Base-by-base conservation (phyloP, 2,329 filamentous ascomycete genomes). In the Didymellaceae sp. region DNA sequence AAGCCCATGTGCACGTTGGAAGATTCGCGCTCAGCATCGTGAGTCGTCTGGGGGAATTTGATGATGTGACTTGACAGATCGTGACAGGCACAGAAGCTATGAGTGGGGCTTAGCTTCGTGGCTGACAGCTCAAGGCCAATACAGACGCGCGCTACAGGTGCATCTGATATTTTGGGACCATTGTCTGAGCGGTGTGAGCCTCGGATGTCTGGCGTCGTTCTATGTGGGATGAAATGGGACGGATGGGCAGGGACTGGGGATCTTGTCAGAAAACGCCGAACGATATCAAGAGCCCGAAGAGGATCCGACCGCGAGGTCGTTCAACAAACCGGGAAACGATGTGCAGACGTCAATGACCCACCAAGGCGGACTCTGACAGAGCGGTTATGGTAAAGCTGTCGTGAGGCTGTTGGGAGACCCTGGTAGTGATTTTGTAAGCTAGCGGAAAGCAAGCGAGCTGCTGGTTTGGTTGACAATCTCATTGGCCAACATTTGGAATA, bases 191-290 rank as follows among this genome's bases (percentile, higher is more conserved):
- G 49, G 49, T 53, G 44, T 53, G 49, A 47, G 44, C 49, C 39
- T 47, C 21, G 25, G 33, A 35, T 40, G 38, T 40, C 45, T 25
- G 47, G 47, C 30, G 24, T 13, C n/a, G 26, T 13, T 28, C 20
- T 33, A n/a, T n/a, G 28, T 45, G 24, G 8, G 9, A 24, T 16
- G 13, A n/a, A 22, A 28, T 28, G 28, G 14, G 30, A 20, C 10
- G 6, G 6, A 25, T 25, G 22, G 14, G 38, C 33, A 34, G 39
- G 32, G 43, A 53, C 30, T 35, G 39, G 32, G 18, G 5, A 32
- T 22, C 37, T 35, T 47, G 49, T 40, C 44, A 47, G 41, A 53
- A 34, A 44, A 35, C 43, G 40, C 49, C 49, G 43, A 53, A 53
- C 43, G 26, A 26, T 34, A 32, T 17, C 16, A 18, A 34, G 49